These are phyloP conservation scores for Magnaporthales sp. DNA, from an alignment of 2,329 filamentous ascomycete species.

Conservation along the genomic window DNA sequence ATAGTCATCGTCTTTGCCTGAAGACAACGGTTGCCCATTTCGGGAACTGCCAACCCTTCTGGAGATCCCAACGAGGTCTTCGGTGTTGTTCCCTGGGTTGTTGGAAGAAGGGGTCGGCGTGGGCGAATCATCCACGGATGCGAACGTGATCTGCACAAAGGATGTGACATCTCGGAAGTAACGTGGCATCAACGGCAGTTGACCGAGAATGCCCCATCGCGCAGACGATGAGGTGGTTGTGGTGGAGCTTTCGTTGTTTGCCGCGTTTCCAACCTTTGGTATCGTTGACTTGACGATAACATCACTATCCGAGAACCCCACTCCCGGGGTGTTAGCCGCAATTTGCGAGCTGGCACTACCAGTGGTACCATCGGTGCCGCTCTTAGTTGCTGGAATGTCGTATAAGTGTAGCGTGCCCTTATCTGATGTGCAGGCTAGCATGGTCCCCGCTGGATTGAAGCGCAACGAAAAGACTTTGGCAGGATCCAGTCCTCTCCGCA, in stretches of 20 bases:
- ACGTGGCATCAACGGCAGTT: conserved; percentile 74
- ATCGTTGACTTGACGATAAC: conserved; percentile 7
- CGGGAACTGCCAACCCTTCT: background rate
- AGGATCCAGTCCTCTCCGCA: conserved; percentile 81
- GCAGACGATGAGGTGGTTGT: conserved; percentile 42
- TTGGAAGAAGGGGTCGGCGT: conserved; percentile 15
- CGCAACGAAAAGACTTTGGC: conserved; percentile 81
- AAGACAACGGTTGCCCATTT: conserved; percentile 3
- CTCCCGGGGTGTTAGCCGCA: background rate
- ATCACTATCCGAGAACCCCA: conserved; percentile 6
- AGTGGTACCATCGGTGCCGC: background rate
- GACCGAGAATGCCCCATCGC: conserved; percentile 81
- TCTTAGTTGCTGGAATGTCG: conserved; percentile 56
- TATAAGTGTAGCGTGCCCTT: conserved; percentile 95
- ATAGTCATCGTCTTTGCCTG: conserved; percentile 27
- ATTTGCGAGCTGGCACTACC: background rate
- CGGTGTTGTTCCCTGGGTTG: background rate
- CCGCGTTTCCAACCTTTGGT: conserved; percentile 1
- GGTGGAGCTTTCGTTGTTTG: conserved; percentile 11
- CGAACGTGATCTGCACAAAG: conserved; percentile 71
- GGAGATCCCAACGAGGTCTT: conserved; percentile 26
- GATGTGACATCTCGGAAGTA: conserved; percentile 88
- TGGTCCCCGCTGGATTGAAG: conserved; percentile 72
- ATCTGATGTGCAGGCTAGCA: conserved; percentile 89
- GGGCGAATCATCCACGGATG: conserved; percentile 62